Evolutionary conservation across 768 basidiomycete genomes (phyloP), one percentile per base, ranked within the genome.

Genomic region (Cyclocybe cylindracea): DNA sequence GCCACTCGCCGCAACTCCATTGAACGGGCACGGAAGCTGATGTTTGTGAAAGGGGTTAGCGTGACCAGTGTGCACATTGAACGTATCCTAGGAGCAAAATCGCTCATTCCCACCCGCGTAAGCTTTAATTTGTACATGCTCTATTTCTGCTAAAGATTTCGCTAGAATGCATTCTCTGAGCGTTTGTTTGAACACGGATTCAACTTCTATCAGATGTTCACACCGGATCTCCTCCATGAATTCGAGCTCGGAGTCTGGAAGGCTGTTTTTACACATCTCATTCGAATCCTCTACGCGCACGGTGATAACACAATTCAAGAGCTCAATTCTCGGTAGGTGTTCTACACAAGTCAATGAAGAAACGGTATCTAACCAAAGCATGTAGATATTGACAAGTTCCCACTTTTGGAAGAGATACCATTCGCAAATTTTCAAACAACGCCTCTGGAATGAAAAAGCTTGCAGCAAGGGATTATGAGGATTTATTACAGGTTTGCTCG

Each of bases 171-270:
- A 1, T 71, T 73, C 46, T 61, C 63, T 0, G n/a, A 42, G 1
- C 38, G 46, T 0, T 32, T 66, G 0, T 46, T 46, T 10, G 31
- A 44, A 3, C 53, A 46, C 24, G 60, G 59, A 1, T 64, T 70
- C 40, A 57, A 69, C 39, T n/a, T n/a, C n/a, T n/a, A n/a, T n/a
- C n/a, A n/a, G n/a, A n/a, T n/a, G n/a, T n/a, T n/a, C n/a, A n/a
- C 50, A 63, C 50, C 56, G 0, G 73, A 74, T 42, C 52, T 74
- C 5, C 46, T 75, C 35, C 73, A 75, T 51, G 73, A 75, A 45
- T 55, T 70, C 41, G 70, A 71, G 46, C 56, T 71, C 6, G 73
- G 73, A 1, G 65, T 68, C 3, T 69, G 66, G 68, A 74, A 68
- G 45, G 49, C 59, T 0, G 19, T 67, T 1, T 67, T 70, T 31